phyloP scores from a whole-genome alignment of 23 red algal genomes.

The Agarophyton chilense region DNA sequence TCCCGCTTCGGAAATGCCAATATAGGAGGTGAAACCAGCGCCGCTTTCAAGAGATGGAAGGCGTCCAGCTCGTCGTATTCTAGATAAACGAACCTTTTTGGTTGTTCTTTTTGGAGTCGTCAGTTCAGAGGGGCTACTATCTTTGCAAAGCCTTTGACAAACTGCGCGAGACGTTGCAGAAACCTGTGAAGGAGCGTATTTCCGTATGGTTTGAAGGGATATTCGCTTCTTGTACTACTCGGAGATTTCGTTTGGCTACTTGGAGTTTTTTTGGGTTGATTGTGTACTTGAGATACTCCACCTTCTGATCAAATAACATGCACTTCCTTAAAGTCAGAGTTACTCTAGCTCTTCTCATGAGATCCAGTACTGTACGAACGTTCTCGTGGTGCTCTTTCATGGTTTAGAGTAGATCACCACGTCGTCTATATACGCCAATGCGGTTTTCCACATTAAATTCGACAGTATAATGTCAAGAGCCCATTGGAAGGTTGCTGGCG shows the following conservation, averaged over 20 bases:
- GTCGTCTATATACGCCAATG: too few species aligned
- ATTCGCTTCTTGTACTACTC: background rate
- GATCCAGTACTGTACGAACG: too few species aligned
- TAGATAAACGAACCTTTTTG: background rate
- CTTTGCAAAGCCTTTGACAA: background rate
- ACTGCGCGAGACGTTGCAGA: too few species aligned
- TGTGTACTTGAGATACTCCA: background rate
- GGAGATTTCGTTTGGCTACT: background rate
- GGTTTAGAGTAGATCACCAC: too few species aligned
- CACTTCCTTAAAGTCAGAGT: conserved; percentile 11
- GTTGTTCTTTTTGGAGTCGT: background rate
- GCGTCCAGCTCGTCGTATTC: conserved; percentile 10
- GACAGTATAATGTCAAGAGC: too few species aligned
- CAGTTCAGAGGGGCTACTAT: conserved; percentile 5
- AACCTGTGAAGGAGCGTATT: background rate
- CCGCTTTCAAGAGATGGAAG: conserved; percentile 20
- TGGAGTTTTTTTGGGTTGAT: background rate
- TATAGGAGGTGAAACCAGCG: background rate
- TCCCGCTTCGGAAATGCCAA: background rate
- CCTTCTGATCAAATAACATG: background rate
- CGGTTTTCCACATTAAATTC: too few species aligned
- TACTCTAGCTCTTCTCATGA: too few species aligned
- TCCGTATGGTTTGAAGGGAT: background rate
- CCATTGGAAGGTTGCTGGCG: too few species aligned
- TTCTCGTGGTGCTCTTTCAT: too few species aligned